These are phyloP conservation scores for Ustilago vetiveriae DNA, from an alignment of 1,284 basidiomycete genomes.

Conservation along the genomic window DNA sequence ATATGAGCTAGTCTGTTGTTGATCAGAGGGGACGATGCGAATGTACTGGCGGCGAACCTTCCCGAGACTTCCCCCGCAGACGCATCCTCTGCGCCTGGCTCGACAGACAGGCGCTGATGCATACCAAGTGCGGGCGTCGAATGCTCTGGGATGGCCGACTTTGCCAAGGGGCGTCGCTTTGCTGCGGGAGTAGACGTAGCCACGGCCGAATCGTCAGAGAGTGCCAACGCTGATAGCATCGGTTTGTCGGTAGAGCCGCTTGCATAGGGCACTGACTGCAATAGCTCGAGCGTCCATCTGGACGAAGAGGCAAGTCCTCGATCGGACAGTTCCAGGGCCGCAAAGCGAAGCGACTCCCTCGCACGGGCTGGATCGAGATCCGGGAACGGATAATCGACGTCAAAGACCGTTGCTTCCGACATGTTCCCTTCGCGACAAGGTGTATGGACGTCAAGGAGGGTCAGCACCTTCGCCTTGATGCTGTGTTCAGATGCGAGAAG, in stretches of 20 bases:
- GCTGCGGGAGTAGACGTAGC: slow-evolving; percentile 40
- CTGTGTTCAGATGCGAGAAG: too few species aligned
- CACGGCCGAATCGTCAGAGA: slow-evolving; percentile 5
- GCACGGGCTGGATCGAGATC: slow-evolving; percentile 46
- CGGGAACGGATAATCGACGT: slow-evolving; percentile 45
- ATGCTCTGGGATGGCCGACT: slow-evolving; percentile 51
- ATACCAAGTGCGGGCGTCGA: slow-evolving; percentile 61
- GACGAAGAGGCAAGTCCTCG: slow-evolving; percentile 48
- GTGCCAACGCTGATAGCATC: slow-evolving; percentile 8
- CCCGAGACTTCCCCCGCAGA: slow-evolving; percentile 27
- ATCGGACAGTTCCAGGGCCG: slow-evolving; percentile 42
- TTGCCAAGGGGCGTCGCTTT: slow-evolving; percentile 10
- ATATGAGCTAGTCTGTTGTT: slow-evolving; percentile 14
- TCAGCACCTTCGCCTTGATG: background rate
- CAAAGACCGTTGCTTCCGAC: slow-evolving; percentile 34
- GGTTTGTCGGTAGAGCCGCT: background rate
- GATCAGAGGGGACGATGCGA: slow-evolving; percentile 35
- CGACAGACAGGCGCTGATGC: slow-evolving; percentile 39
- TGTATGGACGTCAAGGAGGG: background rate
- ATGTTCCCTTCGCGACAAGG: slow-evolving; percentile 9
- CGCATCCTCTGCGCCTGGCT: slow-evolving; percentile 27
- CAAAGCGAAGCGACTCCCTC: slow-evolving; percentile 30
- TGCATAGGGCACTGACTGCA: slow-evolving; percentile 41
- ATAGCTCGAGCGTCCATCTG: slow-evolving; percentile 59
- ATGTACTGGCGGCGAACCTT: slow-evolving; percentile 11